Conservation (phyloP, 345 rosid species). For the Melaleuca alternifolia region DNA sequence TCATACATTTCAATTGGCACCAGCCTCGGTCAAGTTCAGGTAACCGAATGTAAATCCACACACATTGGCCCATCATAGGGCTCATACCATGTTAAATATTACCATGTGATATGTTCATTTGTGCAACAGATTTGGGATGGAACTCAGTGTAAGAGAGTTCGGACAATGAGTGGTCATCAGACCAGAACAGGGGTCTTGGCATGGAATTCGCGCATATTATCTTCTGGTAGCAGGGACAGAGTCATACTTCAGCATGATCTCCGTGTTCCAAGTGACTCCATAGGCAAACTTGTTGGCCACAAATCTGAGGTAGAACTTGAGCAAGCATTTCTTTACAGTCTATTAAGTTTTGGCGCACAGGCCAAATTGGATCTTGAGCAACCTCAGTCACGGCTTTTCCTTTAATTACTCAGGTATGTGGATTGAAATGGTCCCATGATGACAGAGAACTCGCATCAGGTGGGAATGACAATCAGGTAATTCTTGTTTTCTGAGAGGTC, state of each 20-base stretch:
- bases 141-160: slow-evolving; percentile 65
- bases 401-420: slow-evolving; percentile 45
- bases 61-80: not conserved
- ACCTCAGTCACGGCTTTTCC: not conserved
- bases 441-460: slow-evolving; percentile 99
- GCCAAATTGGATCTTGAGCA: not conserved
- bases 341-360: not conserved
- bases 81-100: not conserved
- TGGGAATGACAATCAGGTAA: slow-evolving; percentile 96
- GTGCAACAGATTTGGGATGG: slow-evolving; percentile 81
- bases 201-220: slow-evolving; percentile 77
- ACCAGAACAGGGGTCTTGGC: slow-evolving; percentile 94
- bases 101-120: not conserved
- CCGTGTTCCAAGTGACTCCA: slow-evolving; percentile 57
- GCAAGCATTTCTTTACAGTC: not conserved
- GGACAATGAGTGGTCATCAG: slow-evolving; percentile 93
- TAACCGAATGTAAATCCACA: slow-evolving; percentile 5
- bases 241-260: slow-evolving; percentile 95
- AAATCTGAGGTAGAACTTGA: slow-evolving; percentile 64
- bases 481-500: not conserved
- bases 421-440: slow-evolving; percentile 93
- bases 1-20: slow-evolving; percentile 90
- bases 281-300: slow-evolving; percentile 82
- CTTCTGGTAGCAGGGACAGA: slow-evolving; percentile 95
- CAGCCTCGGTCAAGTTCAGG: slow-evolving; percentile 87